phyloP scores from a whole-genome alignment of 306 rosid genomes.

The Corylus avellana region DNA sequence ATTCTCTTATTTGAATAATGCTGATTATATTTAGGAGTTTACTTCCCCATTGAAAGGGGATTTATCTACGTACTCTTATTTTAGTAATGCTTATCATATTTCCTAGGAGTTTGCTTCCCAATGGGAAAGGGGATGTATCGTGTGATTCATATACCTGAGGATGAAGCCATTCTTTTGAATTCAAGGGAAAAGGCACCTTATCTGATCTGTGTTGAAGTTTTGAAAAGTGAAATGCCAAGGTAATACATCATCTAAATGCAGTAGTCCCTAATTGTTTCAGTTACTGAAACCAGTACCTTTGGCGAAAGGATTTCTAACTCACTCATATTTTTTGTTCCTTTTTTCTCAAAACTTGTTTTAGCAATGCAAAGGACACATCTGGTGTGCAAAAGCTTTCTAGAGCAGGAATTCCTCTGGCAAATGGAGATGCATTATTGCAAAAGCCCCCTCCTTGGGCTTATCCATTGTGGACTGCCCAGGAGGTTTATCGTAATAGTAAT shows the following conservation, averaged over 20 bases:
- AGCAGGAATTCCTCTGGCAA: conserved; percentile 97
- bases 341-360: conserved; percentile 39
- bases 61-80: conserved; percentile 16
- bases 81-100: conserved; percentile 34
- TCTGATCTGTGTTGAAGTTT: conserved; percentile 83
- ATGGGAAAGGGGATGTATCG: conserved; percentile 96
- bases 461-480: conserved; percentile 95
- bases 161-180: conserved; percentile 95
- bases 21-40: conserved; percentile 54
- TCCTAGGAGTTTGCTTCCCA: conserved; percentile 88
- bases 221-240: conserved; percentile 89
- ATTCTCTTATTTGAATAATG: not conserved
- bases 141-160: conserved; percentile 93
- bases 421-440: conserved; percentile 87
- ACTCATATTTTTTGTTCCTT: conserved; percentile 24
- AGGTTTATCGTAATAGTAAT: conserved; percentile 92
- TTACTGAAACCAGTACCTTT: conserved; percentile 21
- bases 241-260: conserved; percentile 23
- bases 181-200: conserved; percentile 99
- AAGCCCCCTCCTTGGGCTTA: conserved; percentile 99
- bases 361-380: conserved; percentile 77
- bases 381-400: conserved; percentile 84
- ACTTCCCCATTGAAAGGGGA: conserved; percentile 94
- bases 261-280: conserved; percentile 7
- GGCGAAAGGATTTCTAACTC: conserved; percentile 21